Evolutionary conservation across 208 protist genomes (phyloP).

Genomic region (Lotmaria passim): DNA sequence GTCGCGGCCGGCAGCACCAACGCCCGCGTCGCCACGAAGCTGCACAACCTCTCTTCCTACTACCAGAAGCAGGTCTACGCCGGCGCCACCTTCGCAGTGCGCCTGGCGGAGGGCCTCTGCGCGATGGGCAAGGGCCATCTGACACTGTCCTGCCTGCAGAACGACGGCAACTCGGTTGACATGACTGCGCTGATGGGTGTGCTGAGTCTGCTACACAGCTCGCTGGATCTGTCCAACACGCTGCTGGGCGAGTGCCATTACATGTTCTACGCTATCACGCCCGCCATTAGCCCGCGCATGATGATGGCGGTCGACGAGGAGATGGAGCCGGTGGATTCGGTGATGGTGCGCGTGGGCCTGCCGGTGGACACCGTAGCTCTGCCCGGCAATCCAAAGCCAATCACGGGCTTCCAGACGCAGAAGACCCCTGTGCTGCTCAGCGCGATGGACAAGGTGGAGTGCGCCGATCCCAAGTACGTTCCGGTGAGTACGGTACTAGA

Average conservation of each 20-base stretch:
- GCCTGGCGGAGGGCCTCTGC: constrained; percentile 95
- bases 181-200: constrained; percentile 93
- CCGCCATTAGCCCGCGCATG: constrained; percentile 96
- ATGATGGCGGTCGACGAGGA: constrained; percentile 97
- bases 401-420: constrained; percentile 99
- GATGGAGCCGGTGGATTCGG: constrained; percentile 89
- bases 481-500: constrained; percentile 79
- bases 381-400: constrained; percentile 98
- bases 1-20: constrained; percentile 98
- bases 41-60: constrained; percentile 96
- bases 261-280: constrained; percentile 95
- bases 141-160: constrained; percentile 95
- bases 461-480: constrained; percentile 95
- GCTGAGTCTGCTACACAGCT: constrained; percentile 92
- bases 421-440: constrained; percentile 98
- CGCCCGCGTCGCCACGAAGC: constrained; percentile 93
- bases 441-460: constrained; percentile 96
- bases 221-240: constrained; percentile 92
- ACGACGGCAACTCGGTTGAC: constrained; percentile 89
- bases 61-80: constrained; percentile 95
- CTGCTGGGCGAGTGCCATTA: constrained; percentile 96
- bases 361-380: constrained; percentile 97
- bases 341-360: constrained; percentile 92
- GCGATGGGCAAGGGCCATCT: constrained; percentile 99
- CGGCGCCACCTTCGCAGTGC: constrained; percentile 80